Evolutionary conservation across 2,329 filamentous ascomycete species (phyloP).

Genomic region (Sporothrix phasma): DNA sequence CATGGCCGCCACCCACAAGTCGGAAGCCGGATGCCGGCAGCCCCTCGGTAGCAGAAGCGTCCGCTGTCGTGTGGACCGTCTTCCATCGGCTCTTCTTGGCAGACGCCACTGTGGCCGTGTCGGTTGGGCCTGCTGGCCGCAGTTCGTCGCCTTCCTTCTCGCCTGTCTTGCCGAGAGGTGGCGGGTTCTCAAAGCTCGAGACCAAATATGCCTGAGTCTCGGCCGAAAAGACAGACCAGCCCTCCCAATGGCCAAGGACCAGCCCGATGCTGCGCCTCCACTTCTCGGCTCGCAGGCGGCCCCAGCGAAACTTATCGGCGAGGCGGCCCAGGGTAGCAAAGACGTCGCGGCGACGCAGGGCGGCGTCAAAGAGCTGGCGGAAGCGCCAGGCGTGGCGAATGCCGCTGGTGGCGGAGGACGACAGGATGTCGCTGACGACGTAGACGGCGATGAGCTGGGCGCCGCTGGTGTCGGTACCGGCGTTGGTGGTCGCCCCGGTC

Average conservation of each 20-base stretch:
- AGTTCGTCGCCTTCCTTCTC: conserved; percentile 18
- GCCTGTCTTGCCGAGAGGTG: conserved; percentile 30
- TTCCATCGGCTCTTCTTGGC: conserved; percentile 40
- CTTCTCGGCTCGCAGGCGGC: conserved; percentile 70
- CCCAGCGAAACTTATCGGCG: conserved; percentile 65
- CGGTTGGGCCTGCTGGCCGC: not conserved
- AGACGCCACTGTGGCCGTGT: conserved; percentile 24
- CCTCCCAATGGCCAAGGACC: conserved; percentile 61
- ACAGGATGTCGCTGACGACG: conserved; percentile 66
- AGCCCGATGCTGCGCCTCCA: conserved; percentile 68
- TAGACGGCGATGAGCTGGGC: conserved; percentile 76
- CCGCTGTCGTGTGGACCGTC: conserved; percentile 33
- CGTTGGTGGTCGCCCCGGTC: conserved; percentile 22
- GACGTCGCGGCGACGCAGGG: conserved; percentile 55
- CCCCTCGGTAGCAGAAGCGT: conserved; percentile 22
- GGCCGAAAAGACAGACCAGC: conserved; percentile 63
- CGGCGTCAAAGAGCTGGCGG: conserved; percentile 65
- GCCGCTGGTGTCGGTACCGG: conserved; percentile 60
- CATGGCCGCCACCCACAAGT: not conserved
- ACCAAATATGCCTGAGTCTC: conserved; percentile 64
- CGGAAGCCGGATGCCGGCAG: conserved; percentile 20
- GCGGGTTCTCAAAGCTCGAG: conserved; percentile 61
- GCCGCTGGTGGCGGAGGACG: conserved; percentile 63
- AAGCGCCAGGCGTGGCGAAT: conserved; percentile 83
- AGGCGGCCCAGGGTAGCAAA: conserved; percentile 69